phyloP scores from a whole-genome alignment of 108 stramenopile genomes.

The Mediolabrus comicus region DNA sequence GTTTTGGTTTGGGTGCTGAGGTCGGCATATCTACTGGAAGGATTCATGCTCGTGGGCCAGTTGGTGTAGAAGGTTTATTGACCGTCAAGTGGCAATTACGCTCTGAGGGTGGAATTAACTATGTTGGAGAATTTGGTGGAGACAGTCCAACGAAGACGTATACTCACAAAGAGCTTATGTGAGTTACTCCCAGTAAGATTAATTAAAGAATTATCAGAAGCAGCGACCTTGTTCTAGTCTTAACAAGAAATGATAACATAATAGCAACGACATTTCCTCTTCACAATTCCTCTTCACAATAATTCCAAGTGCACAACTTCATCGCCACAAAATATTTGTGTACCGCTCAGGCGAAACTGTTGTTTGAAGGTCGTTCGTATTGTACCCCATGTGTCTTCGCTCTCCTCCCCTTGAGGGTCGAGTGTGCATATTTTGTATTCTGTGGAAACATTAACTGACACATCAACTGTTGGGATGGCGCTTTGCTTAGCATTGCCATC shows the following conservation, averaged over 20 bases:
- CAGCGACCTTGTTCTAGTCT: neutral
- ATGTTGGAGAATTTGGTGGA: constrained; percentile 59
- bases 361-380: constrained; percentile 73
- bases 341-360: constrained; percentile 61
- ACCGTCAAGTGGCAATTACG: constrained; percentile 96
- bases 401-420: constrained; percentile 74
- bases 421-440: constrained; percentile 78
- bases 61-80: constrained; percentile 95
- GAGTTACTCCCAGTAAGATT: neutral
- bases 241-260: neutral
- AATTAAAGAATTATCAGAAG: neutral
- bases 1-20: constrained; percentile 98
- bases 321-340: constrained; percentile 72
- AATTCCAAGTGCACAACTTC: constrained; percentile 66
- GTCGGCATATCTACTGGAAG: constrained; percentile 97
- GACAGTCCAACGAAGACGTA: constrained; percentile 59
- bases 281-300: too few species aligned
- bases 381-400: constrained; percentile 73
- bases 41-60: constrained; percentile 96
- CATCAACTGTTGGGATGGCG: constrained; percentile 43
- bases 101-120: constrained; percentile 49
- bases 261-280: neutral
- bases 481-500: neutral
- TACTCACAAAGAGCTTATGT: constrained; percentile 73
- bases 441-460: constrained; percentile 61